Conservation (phyloP, 192 early-diverging fungal genomes). For the Chytriomyces confervae region DNA sequence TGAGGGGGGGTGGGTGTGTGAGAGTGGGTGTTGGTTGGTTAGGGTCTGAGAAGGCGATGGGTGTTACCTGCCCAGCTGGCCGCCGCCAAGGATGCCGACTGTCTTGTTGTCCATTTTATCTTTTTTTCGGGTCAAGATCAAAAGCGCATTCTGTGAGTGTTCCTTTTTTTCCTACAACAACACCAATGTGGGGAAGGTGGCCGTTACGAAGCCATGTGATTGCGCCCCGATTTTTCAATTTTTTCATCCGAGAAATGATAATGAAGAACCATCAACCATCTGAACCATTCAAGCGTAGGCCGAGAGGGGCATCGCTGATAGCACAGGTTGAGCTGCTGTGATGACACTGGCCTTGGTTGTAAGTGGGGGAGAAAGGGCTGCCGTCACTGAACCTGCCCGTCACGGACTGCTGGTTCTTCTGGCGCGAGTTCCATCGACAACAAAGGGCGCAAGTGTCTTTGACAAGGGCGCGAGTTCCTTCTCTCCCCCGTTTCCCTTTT, state of each 20-base stretch:
- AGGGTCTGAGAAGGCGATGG: not conserved
- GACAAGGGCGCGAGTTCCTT: conserved; percentile 4
- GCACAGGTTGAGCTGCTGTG: conserved; percentile 4
- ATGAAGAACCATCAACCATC: not conserved
- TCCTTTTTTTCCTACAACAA: too few species aligned
- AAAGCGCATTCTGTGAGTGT: too few species aligned
- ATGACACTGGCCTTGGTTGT: conserved; percentile 4
- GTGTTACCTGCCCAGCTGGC: conserved; percentile 88
- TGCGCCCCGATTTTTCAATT: too few species aligned
- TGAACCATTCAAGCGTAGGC: not conserved
- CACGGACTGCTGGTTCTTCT: not conserved
- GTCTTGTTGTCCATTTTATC: conserved; percentile 32
- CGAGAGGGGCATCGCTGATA: conserved; percentile 1
- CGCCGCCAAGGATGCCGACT: conserved; percentile 75
- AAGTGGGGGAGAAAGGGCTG: conserved; percentile 4
- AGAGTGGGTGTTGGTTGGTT: not conserved
- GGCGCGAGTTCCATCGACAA: conserved; percentile 7
- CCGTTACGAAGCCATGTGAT: too few species aligned
- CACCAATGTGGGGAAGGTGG: too few species aligned
- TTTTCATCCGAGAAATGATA: too few species aligned
- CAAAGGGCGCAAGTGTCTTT: conserved; percentile 2
- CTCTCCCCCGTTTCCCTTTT: not conserved
- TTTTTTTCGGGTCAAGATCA: not conserved
- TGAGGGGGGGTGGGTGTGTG: not conserved
- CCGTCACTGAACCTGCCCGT: conserved; percentile 4